phyloP scores from a whole-genome alignment of 1,284 basidiomycete genomes.

The Cystobasidiaceae sp. region DNA sequence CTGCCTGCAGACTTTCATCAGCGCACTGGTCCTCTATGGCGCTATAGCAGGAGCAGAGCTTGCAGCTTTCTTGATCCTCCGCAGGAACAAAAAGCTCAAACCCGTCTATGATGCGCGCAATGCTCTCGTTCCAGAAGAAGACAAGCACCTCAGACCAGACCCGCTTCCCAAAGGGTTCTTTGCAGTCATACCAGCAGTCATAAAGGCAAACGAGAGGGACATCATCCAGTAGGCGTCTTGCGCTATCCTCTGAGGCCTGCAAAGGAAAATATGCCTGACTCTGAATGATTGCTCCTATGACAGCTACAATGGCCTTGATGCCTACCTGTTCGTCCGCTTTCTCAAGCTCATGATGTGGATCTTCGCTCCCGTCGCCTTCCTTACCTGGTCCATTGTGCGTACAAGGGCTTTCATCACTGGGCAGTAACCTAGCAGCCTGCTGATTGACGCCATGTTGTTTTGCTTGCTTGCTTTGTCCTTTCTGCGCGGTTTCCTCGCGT shows the following conservation, averaged over 20 bases:
- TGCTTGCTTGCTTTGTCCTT: not conserved
- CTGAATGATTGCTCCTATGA: constrained; percentile 25
- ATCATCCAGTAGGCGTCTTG: constrained; percentile 27
- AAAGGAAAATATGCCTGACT: constrained; percentile 36
- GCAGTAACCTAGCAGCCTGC: no score
- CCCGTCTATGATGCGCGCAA: not conserved
- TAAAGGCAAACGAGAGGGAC: constrained; percentile 40
- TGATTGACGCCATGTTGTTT: no score
- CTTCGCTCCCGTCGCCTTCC: constrained; percentile 70
- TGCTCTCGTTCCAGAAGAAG: constrained; percentile 5
- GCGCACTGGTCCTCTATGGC: constrained; percentile 42
- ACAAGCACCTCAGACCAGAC: not conserved
- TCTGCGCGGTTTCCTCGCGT: not conserved
- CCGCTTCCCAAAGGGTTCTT: constrained; percentile 40
- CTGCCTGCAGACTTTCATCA: constrained; percentile 41
- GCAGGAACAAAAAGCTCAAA: no score
- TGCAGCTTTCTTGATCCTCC: constrained; percentile 45
- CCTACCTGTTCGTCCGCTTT: constrained; percentile 89
- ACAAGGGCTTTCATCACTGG: not conserved
- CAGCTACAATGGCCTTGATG: constrained; percentile 74
- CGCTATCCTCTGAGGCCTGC: not conserved
- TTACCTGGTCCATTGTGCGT: constrained; percentile 44
- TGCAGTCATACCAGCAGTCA: constrained; percentile 47
- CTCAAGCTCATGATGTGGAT: constrained; percentile 70
- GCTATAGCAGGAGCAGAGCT: constrained; percentile 44